phyloP scores from a whole-genome alignment of 108 stramenopile genomes.

The Conticribra guillardii region DNA sequence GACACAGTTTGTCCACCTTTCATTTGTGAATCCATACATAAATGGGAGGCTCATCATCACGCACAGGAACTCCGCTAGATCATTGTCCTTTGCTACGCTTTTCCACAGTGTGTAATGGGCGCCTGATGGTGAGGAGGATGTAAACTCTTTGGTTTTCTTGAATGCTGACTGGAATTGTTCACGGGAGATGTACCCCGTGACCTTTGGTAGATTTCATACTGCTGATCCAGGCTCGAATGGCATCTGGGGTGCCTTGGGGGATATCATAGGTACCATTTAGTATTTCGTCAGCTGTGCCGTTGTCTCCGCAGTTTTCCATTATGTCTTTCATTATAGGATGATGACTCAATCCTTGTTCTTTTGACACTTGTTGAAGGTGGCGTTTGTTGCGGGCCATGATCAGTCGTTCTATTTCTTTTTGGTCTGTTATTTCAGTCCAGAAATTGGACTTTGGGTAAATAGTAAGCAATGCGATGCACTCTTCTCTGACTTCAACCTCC shows the following conservation, averaged over 20 bases:
- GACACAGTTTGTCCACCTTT: no score
- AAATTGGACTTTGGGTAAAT: neutral
- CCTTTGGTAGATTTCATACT: neutral
- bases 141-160: slow-evolving; percentile 6
- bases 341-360: neutral
- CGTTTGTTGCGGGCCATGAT: slow-evolving; percentile 6
- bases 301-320: neutral
- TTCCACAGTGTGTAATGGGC: no score
- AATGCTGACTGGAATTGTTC: slow-evolving; percentile 16
- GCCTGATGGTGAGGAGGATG: slow-evolving; percentile 7
- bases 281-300: neutral
- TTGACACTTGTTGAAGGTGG: slow-evolving; percentile 9
- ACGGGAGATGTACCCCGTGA: slow-evolving; percentile 6
- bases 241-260: neutral
- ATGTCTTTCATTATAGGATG: neutral
- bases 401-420: neutral
- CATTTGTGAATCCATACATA: no score
- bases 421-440: slow-evolving; percentile 3
- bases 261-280: neutral
- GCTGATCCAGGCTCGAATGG: neutral
- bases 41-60: no score
- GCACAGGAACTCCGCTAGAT: neutral
- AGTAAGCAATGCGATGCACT: neutral
- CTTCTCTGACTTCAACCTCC: neutral
- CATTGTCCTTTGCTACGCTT: slow-evolving; percentile 27